Evolutionary conservation across 1,284 basidiomycete genomes (phyloP).

Genomic region (Leccinum angustisporum): DNA sequence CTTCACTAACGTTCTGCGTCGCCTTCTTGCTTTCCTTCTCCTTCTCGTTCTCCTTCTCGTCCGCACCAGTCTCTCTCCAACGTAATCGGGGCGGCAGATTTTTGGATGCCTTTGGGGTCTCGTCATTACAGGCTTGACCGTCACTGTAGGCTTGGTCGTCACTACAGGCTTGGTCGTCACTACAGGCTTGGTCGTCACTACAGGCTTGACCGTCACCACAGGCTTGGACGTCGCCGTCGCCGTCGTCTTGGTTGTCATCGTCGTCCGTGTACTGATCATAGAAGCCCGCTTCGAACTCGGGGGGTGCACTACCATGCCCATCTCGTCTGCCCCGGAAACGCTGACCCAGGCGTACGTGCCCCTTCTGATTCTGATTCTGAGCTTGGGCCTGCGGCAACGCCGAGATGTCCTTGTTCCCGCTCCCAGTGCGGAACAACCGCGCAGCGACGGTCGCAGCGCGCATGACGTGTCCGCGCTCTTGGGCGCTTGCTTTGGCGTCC

Average conservation of each 20-base stretch:
- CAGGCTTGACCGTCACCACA: neutral
- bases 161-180: neutral
- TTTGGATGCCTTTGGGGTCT: neutral
- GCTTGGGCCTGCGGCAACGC: neutral
- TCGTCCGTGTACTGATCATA: slow-evolving; percentile 17
- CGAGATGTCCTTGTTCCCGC: neutral
- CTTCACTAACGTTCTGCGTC: neutral
- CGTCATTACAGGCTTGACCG: neutral
- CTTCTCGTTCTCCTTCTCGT: neutral
- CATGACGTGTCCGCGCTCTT: neutral
- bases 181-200: too few relatives aligned
- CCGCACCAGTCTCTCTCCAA: neutral
- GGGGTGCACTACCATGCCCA: slow-evolving; percentile 14
- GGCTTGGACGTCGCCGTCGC: neutral
- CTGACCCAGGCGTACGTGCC: neutral
- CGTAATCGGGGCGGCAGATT: neutral
- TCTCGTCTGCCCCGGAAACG: slow-evolving; percentile 19
- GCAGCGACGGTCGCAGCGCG: slow-evolving; percentile 20
- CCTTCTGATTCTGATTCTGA: neutral
- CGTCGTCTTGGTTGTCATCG: slow-evolving; percentile 7
- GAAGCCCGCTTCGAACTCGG: slow-evolving; percentile 15
- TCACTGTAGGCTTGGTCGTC: neutral
- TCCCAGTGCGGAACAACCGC: slow-evolving; percentile 20
- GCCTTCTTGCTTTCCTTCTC: neutral
- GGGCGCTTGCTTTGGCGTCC: neutral